These are phyloP conservation scores for Lagenaria siceraria DNA, from an alignment of 306 rosid genomes.

Conservation along the genomic window DNA sequence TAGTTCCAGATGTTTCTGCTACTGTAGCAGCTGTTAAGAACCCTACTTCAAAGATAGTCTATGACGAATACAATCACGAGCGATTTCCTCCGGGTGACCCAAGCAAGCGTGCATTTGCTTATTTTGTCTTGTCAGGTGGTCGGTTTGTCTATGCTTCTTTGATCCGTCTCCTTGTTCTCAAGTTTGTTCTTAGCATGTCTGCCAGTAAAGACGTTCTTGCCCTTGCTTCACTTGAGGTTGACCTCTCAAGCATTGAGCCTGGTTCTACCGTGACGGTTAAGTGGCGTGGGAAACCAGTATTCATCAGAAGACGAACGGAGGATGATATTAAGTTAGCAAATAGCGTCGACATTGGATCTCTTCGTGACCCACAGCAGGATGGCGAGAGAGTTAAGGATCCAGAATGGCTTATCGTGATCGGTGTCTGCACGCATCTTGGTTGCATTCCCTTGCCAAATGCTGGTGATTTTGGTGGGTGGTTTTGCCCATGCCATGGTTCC, in stretches of 20 bases:
- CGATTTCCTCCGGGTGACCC: constrained; percentile 80
- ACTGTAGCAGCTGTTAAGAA: constrained; percentile 58
- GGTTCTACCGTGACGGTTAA: constrained; percentile 76
- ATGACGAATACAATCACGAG: constrained; percentile 64
- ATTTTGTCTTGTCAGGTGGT: constrained; percentile 72
- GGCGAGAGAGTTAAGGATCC: constrained; percentile 72
- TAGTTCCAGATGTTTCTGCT: constrained; percentile 43
- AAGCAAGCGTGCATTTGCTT: constrained; percentile 86
- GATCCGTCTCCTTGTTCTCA: constrained; percentile 66
- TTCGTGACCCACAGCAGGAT: constrained; percentile 69
- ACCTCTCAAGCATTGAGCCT: constrained; percentile 71
- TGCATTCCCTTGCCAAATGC: constrained; percentile 92
- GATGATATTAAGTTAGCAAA: constrained; percentile 64
- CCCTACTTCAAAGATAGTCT: constrained; percentile 70
- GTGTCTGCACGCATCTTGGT: constrained; percentile 82
- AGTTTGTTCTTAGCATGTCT: constrained; percentile 80
- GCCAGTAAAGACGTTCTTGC: constrained; percentile 93
- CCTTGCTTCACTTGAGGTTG: constrained; percentile 74
- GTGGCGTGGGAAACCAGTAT: constrained; percentile 89
- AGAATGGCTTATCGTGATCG: constrained; percentile 71
- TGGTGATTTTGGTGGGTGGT: constrained; percentile 86
- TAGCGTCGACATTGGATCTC: constrained; percentile 59
- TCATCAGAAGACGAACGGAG: constrained; percentile 72
- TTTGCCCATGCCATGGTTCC: constrained; percentile 89
- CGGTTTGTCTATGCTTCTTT: constrained; percentile 72